phyloP scores from a whole-genome alignment of 306 rosid species.

The Dalbergia cultrata region DNA sequence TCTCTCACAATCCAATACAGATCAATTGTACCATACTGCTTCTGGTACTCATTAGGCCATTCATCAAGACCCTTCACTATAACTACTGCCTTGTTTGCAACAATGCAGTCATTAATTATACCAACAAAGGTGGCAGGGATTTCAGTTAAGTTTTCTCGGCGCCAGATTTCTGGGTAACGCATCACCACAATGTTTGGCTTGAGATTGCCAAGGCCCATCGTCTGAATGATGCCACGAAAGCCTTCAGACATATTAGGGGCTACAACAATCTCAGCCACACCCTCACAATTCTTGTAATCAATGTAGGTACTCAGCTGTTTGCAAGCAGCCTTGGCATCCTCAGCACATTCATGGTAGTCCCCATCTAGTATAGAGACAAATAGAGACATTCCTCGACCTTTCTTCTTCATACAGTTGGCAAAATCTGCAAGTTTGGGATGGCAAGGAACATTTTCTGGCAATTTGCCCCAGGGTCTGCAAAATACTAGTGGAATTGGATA shows the following conservation, averaged over 20 bases:
- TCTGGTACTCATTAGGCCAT: slow-evolving; percentile 98
- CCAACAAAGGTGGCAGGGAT: slow-evolving; percentile 93
- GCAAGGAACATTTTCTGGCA: slow-evolving; percentile 99
- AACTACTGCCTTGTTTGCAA: slow-evolving; percentile 98
- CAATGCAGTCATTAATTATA: slow-evolving; percentile 92
- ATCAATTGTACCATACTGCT: slow-evolving; percentile 96
- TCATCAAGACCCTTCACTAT: slow-evolving; percentile 97
- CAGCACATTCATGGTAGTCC: slow-evolving; percentile 93
- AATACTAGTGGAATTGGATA: slow-evolving; percentile 95
- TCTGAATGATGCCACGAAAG: slow-evolving; percentile 94
- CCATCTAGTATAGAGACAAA: slow-evolving; percentile 96
- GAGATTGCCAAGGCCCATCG: slow-evolving; percentile 99
- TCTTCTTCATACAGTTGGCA: slow-evolving; percentile 98
- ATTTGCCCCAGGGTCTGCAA: slow-evolving; percentile 99
- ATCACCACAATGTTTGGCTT: slow-evolving; percentile 97
- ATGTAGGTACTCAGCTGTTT: slow-evolving; percentile 93
- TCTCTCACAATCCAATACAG: slow-evolving; percentile 99
- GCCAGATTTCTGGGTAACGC: slow-evolving; percentile 99
- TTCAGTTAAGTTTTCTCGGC: slow-evolving; percentile 91
- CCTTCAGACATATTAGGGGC: slow-evolving; percentile 97
- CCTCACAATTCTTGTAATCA: slow-evolving; percentile 98
- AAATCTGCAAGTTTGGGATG: slow-evolving; percentile 99
- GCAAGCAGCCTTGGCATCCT: slow-evolving; percentile 93
- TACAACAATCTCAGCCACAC: slow-evolving; percentile 98
- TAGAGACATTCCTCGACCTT: slow-evolving; percentile 98